Evolutionary conservation across 2,329 filamentous ascomycete species (phyloP), one percentile per base, ranked within the genome.

Genomic region (Fusarium gaditjirri): DNA sequence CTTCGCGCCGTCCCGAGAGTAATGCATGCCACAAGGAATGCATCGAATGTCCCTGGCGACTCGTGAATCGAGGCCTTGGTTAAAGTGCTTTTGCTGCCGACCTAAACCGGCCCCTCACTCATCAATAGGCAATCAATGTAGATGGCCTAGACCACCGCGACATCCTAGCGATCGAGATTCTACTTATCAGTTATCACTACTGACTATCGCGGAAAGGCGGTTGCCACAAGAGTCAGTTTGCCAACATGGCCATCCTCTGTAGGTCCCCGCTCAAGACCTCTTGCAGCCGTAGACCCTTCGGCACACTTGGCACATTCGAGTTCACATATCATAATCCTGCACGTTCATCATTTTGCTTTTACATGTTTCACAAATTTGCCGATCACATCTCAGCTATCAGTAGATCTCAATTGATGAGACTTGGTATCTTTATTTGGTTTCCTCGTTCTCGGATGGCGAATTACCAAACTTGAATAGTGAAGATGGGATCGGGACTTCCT

Each of bases 1-100:
- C 70, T 60, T 55, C 60, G 50, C 70, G 62, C 70, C 66, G 58
- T 55, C 55, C 62, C 50, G 49, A 49, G 16, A 55, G 31, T 39
- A 41, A 54, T 68, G 41, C 23, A n/a, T 68, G 43, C 41, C 23
- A 38, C 29, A 42, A 47, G 46, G 50, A 33, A 58, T 27, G 41
- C 27, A 52, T 46, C 23, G 42, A 42, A 64, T 36, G 21, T 31
- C 31, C 46, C 61, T 47, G 47, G 17, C 35, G 31, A 63, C 29
- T 36, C 29, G 36, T 21, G 41, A 47, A 35, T 55, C 31, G 35
- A 16, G 39, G 39, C 29, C 14, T 43, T 50, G 17, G 19, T 49
- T 35, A 17, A 27, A 61, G 23, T 49, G 23, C 16, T 29, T 61
- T 33, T 52, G 12, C 23, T 33, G 27, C 11, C 23, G 17, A 42